Conservation (phyloP, 495 filamentous ascomycete genomes). For the Hypoxylon crocopeplum region DNA sequence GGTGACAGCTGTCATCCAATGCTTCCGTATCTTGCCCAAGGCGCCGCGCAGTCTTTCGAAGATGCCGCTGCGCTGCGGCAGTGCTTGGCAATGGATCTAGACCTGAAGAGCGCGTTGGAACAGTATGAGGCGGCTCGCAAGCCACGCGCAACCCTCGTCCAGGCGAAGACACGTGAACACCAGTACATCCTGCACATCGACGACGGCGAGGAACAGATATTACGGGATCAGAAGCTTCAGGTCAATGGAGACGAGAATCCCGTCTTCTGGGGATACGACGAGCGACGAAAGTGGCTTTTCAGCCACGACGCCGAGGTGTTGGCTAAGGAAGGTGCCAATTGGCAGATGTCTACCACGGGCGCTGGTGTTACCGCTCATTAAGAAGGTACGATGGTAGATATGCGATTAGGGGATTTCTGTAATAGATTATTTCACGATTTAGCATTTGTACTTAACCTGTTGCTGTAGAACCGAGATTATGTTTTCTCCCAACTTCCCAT, state of each 20-base stretch:
- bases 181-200: slow-evolving; percentile 39
- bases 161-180: slow-evolving; percentile 36
- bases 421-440: no score
- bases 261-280: slow-evolving; percentile 25
- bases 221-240: slow-evolving; percentile 29
- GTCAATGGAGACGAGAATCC: slow-evolving; percentile 24
- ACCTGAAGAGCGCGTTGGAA: slow-evolving; percentile 5
- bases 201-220: slow-evolving; percentile 29
- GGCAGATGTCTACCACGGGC: background rate
- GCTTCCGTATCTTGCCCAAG: background rate
- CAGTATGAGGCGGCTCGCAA: slow-evolving; percentile 15
- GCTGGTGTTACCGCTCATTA: background rate
- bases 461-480: no score
- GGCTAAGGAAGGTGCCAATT: background rate
- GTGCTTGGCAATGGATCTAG: slow-evolving; percentile 30
- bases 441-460: no score
- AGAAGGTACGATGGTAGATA: no score
- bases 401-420: no score
- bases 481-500: no score
- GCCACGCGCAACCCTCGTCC: slow-evolving; percentile 20
- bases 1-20: background rate
- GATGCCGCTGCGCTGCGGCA: slow-evolving; percentile 17
- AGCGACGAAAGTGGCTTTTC: slow-evolving; percentile 35
- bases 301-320: slow-evolving; percentile 28
- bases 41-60: background rate